Conservation (phyloP, 129 eudicot genomes). For the Escallonia rubra region DNA sequence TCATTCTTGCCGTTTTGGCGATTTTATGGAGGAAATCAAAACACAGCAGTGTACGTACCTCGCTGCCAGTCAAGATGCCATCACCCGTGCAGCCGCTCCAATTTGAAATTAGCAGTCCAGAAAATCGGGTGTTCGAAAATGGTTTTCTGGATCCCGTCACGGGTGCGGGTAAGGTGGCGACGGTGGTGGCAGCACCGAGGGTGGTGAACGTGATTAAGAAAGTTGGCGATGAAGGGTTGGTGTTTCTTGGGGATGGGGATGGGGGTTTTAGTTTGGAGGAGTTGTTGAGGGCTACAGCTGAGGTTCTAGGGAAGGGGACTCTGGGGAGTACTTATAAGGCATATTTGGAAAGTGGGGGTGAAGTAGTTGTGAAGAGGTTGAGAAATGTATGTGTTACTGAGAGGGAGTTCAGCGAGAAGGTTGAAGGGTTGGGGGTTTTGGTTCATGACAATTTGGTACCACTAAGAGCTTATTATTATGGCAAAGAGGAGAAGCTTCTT, state of each 20-base stretch:
- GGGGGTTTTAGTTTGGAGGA: constrained; percentile 45
- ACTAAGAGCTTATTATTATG: constrained; percentile 46
- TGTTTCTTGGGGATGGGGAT: constrained; percentile 31
- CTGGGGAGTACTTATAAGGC: constrained; percentile 64
- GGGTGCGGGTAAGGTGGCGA: not conserved
- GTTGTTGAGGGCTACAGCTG: constrained; percentile 58
- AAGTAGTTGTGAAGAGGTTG: constrained; percentile 60
- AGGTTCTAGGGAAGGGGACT: constrained; percentile 51
- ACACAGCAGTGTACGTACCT: constrained; percentile 9
- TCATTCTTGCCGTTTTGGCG: constrained; percentile 9
- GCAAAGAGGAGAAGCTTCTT: constrained; percentile 68
- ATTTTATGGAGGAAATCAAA: constrained; percentile 17
- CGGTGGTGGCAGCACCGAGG: not conserved
- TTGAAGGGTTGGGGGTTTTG: constrained; percentile 39
- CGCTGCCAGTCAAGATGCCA: constrained; percentile 10
- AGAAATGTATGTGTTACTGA: constrained; percentile 45
- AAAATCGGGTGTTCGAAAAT: constrained; percentile 14
- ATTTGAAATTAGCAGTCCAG: constrained; percentile 15
- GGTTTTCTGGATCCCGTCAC: constrained; percentile 12
- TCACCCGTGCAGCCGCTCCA: constrained; percentile 31
- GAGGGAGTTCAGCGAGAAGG: constrained; percentile 38
- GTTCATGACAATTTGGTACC: constrained; percentile 56
- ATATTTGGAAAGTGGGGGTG: constrained; percentile 33
- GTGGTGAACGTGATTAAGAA: not conserved
- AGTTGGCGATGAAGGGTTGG: constrained; percentile 30